phyloP scores from a whole-genome alignment of 1,284 basidiomycete genomes.

The Caloboletus inedulis region DNA sequence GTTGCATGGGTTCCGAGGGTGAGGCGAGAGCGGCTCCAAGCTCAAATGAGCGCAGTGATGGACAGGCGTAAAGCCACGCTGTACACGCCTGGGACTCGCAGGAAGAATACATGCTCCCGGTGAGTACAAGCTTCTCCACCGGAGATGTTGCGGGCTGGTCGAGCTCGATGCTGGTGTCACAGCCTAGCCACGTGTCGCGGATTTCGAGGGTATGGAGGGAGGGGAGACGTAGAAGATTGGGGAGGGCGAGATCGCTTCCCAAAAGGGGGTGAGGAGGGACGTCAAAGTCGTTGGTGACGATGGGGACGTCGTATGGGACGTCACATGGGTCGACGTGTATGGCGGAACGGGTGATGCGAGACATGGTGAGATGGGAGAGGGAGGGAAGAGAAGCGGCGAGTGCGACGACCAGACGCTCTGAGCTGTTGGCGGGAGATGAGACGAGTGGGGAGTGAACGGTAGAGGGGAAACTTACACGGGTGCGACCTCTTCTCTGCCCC shows the following conservation, averaged over 20 bases:
- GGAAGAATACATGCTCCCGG: constrained; percentile 31
- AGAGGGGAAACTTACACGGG: constrained; percentile 51
- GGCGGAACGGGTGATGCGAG: constrained; percentile 62
- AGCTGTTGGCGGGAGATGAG: constrained; percentile 40
- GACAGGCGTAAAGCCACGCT: constrained; percentile 27
- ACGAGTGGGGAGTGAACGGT: background rate
- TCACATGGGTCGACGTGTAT: constrained; percentile 51
- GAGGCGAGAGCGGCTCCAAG: constrained; percentile 25
- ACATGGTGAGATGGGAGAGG: constrained; percentile 55
- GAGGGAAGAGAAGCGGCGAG: constrained; percentile 59
- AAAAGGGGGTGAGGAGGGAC: constrained; percentile 56
- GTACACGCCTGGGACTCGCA: constrained; percentile 25
- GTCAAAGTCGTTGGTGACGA: constrained; percentile 59
- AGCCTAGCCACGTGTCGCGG: constrained; percentile 66
- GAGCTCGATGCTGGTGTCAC: constrained; percentile 24
- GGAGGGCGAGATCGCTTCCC: constrained; percentile 56
- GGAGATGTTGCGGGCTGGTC: background rate
- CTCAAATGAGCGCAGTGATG: constrained; percentile 21
- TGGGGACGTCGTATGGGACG: constrained; percentile 41
- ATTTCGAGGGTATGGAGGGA: constrained; percentile 60
- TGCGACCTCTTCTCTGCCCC: constrained; percentile 45
- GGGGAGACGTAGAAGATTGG: constrained; percentile 60
- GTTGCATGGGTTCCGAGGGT: background rate
- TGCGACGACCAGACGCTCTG: constrained; percentile 66
- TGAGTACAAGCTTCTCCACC: constrained; percentile 25